phyloP scores from a whole-genome alignment of 2,329 filamentous ascomycete species.

The Colletotrichum sp. region DNA sequence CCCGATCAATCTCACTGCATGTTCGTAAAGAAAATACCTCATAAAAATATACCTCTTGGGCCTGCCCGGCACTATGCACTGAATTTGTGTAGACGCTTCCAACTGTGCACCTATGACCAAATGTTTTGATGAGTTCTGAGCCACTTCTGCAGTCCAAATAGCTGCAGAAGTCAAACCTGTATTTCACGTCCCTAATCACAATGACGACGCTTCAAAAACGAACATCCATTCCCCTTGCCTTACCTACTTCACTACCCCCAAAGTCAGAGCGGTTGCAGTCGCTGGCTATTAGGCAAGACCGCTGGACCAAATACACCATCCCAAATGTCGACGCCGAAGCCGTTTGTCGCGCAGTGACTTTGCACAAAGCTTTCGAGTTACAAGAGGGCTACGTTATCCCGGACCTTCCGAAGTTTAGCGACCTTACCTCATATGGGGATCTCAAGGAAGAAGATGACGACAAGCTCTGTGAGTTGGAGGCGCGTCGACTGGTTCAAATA shows the following conservation, averaged over 20 bases:
- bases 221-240: background rate
- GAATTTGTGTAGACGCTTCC: no score
- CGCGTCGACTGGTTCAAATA: fast-evolving
- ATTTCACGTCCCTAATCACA: background rate
- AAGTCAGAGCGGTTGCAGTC: background rate
- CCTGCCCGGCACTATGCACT: no score
- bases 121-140: no score
- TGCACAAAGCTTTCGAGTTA: background rate
- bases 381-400: background rate
- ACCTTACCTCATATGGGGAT: fast-evolving
- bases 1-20: no score
- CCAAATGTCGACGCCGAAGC: fast-evolving
- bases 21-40: no score
- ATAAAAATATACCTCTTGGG: no score
- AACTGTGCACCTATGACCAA: no score
- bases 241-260: background rate
- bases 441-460: background rate
- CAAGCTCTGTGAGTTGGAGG: background rate
- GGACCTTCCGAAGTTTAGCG: background rate
- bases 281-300: background rate
- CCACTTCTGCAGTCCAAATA: no score
- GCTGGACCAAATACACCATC: background rate
- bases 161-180: no score
- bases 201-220: background rate
- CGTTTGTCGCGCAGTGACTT: background rate